These are phyloP conservation scores for Fistulifera solaris DNA, from an alignment of 108 stramenopile species.

Conservation along the genomic window DNA sequence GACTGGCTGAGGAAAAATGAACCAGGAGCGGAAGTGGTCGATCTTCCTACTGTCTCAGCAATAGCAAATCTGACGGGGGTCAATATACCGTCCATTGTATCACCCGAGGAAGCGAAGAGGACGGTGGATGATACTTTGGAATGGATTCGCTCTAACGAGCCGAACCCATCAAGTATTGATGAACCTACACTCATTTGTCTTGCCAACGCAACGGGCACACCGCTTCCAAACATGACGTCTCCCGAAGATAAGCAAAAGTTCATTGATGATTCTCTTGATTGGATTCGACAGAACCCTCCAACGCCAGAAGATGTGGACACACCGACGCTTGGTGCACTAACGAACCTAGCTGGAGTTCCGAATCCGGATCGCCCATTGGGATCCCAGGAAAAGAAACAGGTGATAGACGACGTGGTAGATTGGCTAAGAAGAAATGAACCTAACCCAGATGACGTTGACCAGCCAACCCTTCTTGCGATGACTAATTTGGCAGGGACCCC, in stretches of 20 bases:
- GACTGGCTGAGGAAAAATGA: slow-evolving; percentile 1
- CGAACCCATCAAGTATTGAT: slow-evolving; percentile 6
- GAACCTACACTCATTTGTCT: slow-evolving; percentile 4
- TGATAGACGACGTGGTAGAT: background rate
- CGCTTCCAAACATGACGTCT: background rate
- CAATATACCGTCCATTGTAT: background rate
- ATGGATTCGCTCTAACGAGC: slow-evolving; percentile 1
- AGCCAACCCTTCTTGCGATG: slow-evolving; percentile 6
- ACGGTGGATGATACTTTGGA: background rate
- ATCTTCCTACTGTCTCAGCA: background rate
- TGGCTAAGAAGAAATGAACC: slow-evolving; percentile 6
- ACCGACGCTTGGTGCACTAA: slow-evolving; percentile 3
- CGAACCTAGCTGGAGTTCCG: slow-evolving; percentile 5
- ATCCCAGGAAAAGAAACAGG: slow-evolving; percentile 4
- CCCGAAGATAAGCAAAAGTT: background rate
- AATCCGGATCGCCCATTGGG: background rate
- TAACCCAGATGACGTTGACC: slow-evolving; percentile 4
- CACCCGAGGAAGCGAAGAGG: slow-evolving; percentile 4
- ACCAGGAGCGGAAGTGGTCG: background rate
- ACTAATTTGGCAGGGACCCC: slow-evolving; percentile 7
- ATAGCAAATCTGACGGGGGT: slow-evolving; percentile 5
- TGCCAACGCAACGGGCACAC: slow-evolving; percentile 1
- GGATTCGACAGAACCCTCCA: slow-evolving; percentile 16
- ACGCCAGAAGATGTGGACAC: background rate
- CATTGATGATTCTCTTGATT: slow-evolving; percentile 13